Evolutionary conservation across 2,329 filamentous ascomycete species (phyloP).

Genomic region (Podosphaera leucotricha): DNA sequence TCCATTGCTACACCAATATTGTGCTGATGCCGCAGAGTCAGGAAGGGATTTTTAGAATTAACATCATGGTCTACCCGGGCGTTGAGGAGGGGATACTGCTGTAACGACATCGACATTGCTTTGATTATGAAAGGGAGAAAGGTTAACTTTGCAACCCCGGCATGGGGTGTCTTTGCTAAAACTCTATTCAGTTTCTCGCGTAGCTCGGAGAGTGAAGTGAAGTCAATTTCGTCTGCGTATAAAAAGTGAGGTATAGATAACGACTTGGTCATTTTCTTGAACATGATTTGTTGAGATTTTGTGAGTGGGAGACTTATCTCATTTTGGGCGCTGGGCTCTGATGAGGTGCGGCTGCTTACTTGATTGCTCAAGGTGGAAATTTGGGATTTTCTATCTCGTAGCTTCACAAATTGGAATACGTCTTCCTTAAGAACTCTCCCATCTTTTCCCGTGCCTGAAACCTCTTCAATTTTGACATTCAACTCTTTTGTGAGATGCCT

Average conservation of each 20-base stretch:
- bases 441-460: conserved; percentile 71
- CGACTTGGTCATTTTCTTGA: conserved; percentile 89
- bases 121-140: conserved; percentile 93
- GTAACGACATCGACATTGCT: conserved; percentile 65
- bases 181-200: conserved; percentile 50
- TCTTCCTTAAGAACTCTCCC: conserved; percentile 87
- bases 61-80: conserved; percentile 46
- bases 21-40: conserved; percentile 63
- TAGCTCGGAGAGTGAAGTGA: conserved; percentile 48
- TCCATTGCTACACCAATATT: conserved; percentile 96
- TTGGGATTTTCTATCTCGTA: conserved; percentile 19
- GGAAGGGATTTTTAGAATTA: conserved; percentile 37
- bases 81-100: conserved; percentile 69
- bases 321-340: conserved; percentile 22
- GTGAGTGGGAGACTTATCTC: conserved; percentile 52
- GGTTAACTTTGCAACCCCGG: conserved; percentile 43
- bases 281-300: conserved; percentile 75
- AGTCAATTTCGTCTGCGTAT: conserved; percentile 74
- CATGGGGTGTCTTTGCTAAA: conserved; percentile 19
- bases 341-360: conserved; percentile 3
- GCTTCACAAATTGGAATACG: conserved; percentile 46
- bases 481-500: conserved; percentile 66
- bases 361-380: conserved; percentile 6
- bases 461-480: conserved; percentile 51
- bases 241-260: conserved; percentile 85